These are phyloP conservation scores for Trypanosoma conorhini DNA, from an alignment of 208 protist species.

Conservation along the genomic window DNA sequence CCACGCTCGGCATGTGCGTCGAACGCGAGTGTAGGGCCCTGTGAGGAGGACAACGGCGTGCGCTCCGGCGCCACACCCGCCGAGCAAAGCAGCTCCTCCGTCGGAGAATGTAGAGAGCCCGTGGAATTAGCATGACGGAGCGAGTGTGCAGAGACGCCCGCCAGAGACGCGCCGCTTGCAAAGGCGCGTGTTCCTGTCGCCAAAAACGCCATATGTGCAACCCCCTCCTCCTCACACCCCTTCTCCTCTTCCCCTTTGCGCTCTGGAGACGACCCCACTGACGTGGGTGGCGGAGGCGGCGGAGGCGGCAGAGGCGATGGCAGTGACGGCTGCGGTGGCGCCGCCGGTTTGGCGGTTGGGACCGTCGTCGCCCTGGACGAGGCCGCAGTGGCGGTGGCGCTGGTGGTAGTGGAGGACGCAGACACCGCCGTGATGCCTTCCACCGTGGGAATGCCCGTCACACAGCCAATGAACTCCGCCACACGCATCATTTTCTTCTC, in stretches of 20 bases:
- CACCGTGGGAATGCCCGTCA: slow-evolving; percentile 18
- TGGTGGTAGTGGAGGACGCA: not conserved
- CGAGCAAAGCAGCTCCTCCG: not conserved
- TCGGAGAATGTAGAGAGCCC: not conserved
- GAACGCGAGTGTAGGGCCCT: not conserved
- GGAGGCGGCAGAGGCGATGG: too few relatives aligned
- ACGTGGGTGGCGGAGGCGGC: not conserved
- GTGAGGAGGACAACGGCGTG: not conserved
- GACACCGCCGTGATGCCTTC: not conserved
- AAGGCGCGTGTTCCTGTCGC: slow-evolving; percentile 9
- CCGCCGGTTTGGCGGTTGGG: not conserved
- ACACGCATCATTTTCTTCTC: slow-evolving; percentile 46
- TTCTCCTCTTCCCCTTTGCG: not conserved
- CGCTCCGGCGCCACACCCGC: not conserved
- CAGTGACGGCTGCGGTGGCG: not conserved
- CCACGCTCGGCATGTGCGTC: not conserved
- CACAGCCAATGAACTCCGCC: slow-evolving; percentile 28
- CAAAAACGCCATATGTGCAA: not conserved
- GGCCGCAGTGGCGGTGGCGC: too few relatives aligned
- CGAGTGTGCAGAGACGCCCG: not conserved
- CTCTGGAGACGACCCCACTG: not conserved
- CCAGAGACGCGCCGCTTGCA: not conserved
- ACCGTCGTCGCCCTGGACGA: too few relatives aligned
- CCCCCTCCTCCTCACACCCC: not conserved
- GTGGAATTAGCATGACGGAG: not conserved